Conservation (phyloP, 495 filamentous ascomycete species). For the Schizothecium vesticola region DNA sequence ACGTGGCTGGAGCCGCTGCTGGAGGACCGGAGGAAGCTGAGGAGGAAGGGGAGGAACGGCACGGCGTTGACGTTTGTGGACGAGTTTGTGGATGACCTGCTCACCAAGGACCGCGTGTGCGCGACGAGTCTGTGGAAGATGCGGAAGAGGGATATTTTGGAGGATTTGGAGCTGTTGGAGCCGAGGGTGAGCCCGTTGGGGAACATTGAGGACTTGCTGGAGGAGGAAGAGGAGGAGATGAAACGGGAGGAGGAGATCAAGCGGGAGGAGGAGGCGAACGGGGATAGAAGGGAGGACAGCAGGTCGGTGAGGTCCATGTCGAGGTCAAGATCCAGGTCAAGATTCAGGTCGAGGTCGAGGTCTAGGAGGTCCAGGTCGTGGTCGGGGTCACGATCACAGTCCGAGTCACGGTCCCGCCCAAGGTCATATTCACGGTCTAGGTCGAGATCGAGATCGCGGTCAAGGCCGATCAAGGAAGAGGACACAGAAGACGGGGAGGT, state of each 20-base stretch:
- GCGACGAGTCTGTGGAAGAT: slow-evolving; percentile 92
- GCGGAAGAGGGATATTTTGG: slow-evolving; percentile 71
- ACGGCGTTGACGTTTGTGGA: slow-evolving; percentile 76
- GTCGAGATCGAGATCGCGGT: not conserved
- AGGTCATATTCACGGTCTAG: not conserved
- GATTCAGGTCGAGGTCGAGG: no score
- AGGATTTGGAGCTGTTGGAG: slow-evolving; percentile 86
- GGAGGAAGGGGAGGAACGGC: slow-evolving; percentile 65
- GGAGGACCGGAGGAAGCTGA: slow-evolving; percentile 77
- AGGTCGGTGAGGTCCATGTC: slow-evolving; percentile 1
- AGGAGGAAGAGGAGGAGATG: slow-evolving; percentile 49
- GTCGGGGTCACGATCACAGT: not conserved
- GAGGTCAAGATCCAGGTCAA: not conserved
- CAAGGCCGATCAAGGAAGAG: not conserved
- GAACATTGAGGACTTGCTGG: slow-evolving; percentile 78
- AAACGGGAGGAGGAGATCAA: slow-evolving; percentile 19
- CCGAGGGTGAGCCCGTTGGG: slow-evolving; percentile 78
- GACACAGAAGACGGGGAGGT: not conserved
- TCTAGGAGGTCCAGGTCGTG: no score
- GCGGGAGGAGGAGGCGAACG: slow-evolving; percentile 29
- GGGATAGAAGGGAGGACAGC: slow-evolving; percentile 16
- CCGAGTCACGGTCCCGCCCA: not conserved
- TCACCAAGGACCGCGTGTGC: slow-evolving; percentile 85
- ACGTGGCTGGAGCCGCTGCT: slow-evolving; percentile 75
- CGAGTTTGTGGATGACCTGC: slow-evolving; percentile 86